A percentile compares a stretch with the other conserved stretches of the same genome.
phyloP scores from a whole-genome alignment of 352 stramenopile genomes.

The Phytophthora megakarya region DNA sequence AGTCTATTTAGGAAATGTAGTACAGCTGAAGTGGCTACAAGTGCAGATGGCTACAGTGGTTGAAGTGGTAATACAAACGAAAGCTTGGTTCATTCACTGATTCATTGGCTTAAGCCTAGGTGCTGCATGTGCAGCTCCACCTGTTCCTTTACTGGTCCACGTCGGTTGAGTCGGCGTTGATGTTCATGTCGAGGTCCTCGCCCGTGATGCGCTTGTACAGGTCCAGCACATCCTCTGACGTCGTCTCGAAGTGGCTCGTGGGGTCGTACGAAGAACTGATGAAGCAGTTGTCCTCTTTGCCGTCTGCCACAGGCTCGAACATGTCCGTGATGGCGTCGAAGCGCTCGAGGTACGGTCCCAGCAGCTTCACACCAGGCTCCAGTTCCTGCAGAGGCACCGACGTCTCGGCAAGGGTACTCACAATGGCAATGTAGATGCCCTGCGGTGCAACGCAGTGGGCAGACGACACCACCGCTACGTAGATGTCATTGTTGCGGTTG shows the following conservation, averaged over 20 bases:
- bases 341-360: conserved; percentile 96
- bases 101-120: conserved; percentile 9
- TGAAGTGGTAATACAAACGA: background rate
- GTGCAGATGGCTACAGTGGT: conserved; percentile 8
- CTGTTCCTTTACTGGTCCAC: conserved; percentile 86
- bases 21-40: no score
- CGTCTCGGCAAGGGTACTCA: conserved; percentile 98
- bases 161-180: conserved; percentile 96
- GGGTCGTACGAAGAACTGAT: conserved; percentile 95
- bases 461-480: conserved; percentile 96
- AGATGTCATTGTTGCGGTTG: conserved; percentile 97
- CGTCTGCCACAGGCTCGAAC: conserved; percentile 93
- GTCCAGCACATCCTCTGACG: conserved; percentile 96
- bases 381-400: conserved; percentile 95
- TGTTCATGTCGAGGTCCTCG: conserved; percentile 98
- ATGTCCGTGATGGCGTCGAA: conserved; percentile 97
- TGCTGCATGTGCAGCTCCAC: background rate
- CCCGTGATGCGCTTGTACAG: conserved; percentile 99
- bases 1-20: no score
- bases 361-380: conserved; percentile 92
- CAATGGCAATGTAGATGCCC: conserved; percentile 99
- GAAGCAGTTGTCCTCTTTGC: conserved; percentile 95
- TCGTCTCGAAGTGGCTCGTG: conserved; percentile 97
- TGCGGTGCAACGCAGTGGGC: conserved; percentile 94
- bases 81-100: conserved; percentile 25